Evolutionary conservation across 202 grass and related monocot species (phyloP).

Genomic region (Zizania palustris): DNA sequence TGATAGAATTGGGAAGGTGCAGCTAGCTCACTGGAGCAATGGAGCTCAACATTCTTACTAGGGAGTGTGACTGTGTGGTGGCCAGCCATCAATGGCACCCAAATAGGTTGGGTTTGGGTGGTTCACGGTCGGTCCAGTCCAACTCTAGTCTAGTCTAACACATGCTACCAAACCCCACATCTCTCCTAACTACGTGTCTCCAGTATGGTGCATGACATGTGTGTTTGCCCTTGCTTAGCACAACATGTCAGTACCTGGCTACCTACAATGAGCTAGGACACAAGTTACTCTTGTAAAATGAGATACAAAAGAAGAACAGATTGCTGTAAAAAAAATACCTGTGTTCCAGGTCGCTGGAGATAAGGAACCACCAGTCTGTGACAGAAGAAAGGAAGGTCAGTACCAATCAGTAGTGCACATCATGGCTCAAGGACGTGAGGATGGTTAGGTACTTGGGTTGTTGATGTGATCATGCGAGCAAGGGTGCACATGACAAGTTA

Average conservation of each 20-base stretch:
- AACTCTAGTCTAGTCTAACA: background rate
- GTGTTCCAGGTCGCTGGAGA: too few relatives aligned
- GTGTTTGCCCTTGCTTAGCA: background rate
- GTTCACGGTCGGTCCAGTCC: background rate
- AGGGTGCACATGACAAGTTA: background rate
- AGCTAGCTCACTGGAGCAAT: too few relatives aligned
- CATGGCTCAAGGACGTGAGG: background rate
- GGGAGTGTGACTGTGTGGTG: too few relatives aligned
- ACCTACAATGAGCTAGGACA: background rate
- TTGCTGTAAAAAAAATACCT: background rate
- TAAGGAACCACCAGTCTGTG: background rate
- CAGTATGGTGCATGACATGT: background rate
- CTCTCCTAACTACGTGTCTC: slow-evolving; percentile 5
- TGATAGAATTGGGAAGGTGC: background rate
- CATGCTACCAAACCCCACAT: background rate
- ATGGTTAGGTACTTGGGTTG: background rate
- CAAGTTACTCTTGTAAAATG: background rate
- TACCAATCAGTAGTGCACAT: background rate
- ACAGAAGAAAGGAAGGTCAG: background rate
- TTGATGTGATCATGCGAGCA: background rate
- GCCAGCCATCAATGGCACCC: slow-evolving; percentile 54
- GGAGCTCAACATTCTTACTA: background rate
- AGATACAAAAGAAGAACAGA: background rate
- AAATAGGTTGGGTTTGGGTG: slow-evolving; percentile 46
- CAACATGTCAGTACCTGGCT: slow-evolving; percentile 8